These are phyloP conservation scores for Chalciporus pseudorubinellus DNA, from an alignment of 768 basidiomycete genomes.

Conservation along the genomic window DNA sequence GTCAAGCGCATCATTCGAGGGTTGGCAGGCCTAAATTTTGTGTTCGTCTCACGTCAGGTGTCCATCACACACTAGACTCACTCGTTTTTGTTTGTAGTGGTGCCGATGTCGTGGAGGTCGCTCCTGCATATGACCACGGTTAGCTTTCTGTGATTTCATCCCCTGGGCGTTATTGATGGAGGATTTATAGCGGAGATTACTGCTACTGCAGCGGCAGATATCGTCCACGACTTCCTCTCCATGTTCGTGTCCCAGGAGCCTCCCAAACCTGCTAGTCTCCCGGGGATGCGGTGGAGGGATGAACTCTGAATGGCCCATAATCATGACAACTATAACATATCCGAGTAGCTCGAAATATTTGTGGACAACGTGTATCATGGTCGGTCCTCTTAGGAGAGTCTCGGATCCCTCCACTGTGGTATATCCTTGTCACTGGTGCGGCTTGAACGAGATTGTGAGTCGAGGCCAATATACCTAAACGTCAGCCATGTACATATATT, in stretches of 20 bases:
- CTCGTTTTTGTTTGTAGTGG: constrained; percentile 12
- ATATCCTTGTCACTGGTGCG: no score
- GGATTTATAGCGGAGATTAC: constrained; percentile 36
- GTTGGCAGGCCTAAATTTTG: constrained; percentile 73
- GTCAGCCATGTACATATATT: constrained; percentile 2
- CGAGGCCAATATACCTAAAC: background rate
- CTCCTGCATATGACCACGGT: constrained; percentile 30
- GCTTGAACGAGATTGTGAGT: no score
- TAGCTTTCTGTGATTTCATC: background rate
- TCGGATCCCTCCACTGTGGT: no score
- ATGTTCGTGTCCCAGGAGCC: constrained; percentile 34
- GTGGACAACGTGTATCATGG: background rate
- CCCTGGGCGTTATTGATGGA: constrained; percentile 6
- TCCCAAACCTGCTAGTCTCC: constrained; percentile 18
- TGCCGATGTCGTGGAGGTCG: constrained; percentile 26
- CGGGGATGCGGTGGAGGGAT: constrained; percentile 14
- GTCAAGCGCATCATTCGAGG: constrained; percentile 80
- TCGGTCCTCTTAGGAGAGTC: no score
- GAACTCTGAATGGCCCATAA: constrained; percentile 16
- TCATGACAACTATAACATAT: background rate
- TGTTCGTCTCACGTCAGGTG: constrained; percentile 40
- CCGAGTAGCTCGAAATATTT: no score
- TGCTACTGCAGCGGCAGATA: constrained; percentile 42
- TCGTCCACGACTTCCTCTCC: constrained; percentile 45
- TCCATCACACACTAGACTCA: background rate